phyloP scores from a whole-genome alignment of 345 rosid species.

The Brassica cretica region DNA sequence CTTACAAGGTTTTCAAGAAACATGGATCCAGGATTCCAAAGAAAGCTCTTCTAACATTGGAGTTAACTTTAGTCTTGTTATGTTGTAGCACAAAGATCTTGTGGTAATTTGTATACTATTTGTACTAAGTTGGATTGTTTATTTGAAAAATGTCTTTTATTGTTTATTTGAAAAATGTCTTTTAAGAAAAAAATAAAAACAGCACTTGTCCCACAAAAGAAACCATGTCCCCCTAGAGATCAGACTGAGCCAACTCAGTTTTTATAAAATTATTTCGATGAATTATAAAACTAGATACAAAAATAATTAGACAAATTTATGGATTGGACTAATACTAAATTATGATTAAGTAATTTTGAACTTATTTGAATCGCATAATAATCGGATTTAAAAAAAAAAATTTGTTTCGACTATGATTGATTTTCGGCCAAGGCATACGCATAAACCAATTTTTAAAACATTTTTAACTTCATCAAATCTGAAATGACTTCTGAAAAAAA shows the following conservation, averaged over 20 bases:
- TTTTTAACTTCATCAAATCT: too few relatives aligned
- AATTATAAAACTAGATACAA: too few relatives aligned
- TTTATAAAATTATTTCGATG: neutral
- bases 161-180: neutral
- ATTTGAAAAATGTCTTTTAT: neutral
- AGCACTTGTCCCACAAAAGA: neutral
- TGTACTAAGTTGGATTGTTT: slow-evolving; percentile 12
- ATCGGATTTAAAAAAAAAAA: too few relatives aligned
- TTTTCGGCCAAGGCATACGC: too few relatives aligned
- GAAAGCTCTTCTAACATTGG: slow-evolving; percentile 30
- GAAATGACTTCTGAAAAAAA: neutral
- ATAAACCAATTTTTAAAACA: too few relatives aligned
- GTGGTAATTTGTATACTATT: neutral
- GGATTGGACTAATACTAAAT: too few relatives aligned
- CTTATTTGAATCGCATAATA: too few relatives aligned
- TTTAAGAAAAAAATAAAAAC: neutral
- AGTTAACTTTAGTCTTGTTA: neutral
- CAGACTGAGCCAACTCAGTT: neutral
- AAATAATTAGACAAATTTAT: too few relatives aligned
- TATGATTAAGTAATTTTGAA: too few relatives aligned
- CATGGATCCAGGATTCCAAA: slow-evolving; percentile 28
- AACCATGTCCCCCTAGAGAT: neutral
- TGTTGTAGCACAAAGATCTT: slow-evolving; percentile 13
- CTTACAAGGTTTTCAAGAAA: slow-evolving; percentile 28
- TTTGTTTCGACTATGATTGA: too few relatives aligned